phyloP scores from a whole-genome alignment of 2,329 filamentous ascomycete species.

The Colletotrichum nymphaeae region DNA sequence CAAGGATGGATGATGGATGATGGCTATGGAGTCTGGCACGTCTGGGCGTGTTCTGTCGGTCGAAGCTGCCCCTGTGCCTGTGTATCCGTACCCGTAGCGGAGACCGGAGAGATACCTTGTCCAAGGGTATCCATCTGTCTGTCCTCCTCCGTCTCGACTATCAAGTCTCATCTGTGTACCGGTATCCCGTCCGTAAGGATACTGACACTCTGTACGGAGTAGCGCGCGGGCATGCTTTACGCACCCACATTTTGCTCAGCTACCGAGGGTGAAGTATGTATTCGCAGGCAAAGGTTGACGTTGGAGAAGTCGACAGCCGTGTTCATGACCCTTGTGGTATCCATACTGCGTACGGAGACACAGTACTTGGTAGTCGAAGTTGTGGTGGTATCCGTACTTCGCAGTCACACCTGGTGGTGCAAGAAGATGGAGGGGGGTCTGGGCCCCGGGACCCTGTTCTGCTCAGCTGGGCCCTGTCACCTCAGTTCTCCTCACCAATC shows the following conservation, averaged over 20 bases:
- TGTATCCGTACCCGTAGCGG: neutral
- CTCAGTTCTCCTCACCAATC: constrained; percentile 3
- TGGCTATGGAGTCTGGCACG: neutral
- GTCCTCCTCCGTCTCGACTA: neutral
- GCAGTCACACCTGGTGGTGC: neutral
- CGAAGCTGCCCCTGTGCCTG: neutral
- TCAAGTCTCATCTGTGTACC: neutral
- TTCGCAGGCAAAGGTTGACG: neutral
- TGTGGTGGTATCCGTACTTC: neutral
- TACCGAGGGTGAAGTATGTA: neutral
- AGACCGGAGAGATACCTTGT: neutral
- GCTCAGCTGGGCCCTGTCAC: neutral
- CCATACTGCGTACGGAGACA: no score
- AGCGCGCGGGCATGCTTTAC: neutral
- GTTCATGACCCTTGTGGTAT: neutral
- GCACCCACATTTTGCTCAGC: neutral
- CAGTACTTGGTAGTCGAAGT: neutral
- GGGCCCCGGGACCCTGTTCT: neutral
- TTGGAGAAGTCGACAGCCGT: neutral
- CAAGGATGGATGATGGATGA: neutral
- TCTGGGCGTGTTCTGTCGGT: neutral
- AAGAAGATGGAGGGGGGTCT: constrained; percentile 4
- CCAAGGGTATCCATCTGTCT: neutral
- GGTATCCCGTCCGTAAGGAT: neutral
- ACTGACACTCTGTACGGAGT: no score